Evolutionary conservation across 1,139 yeast genomes (phyloP).

Genomic region (Scheffersomyces cryptocercus): DNA sequence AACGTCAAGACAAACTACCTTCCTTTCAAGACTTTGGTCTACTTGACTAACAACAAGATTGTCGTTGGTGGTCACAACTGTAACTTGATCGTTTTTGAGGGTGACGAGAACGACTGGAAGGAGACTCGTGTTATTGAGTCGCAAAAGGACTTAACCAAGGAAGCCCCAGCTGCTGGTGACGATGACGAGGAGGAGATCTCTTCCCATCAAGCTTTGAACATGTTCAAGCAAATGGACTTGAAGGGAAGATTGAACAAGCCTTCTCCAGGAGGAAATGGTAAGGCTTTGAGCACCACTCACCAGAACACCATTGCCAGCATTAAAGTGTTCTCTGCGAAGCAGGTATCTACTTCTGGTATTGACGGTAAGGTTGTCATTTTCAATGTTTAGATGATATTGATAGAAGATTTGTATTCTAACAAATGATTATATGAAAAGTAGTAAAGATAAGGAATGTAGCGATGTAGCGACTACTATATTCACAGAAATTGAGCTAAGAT

Average conservation of each 20-base stretch:
- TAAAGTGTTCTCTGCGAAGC: constrained; percentile 55
- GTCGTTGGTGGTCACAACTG: constrained; percentile 93
- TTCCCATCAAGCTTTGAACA: constrained; percentile 83
- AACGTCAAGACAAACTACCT: constrained; percentile 69
- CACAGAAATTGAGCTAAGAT: no score
- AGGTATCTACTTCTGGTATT: constrained; percentile 56
- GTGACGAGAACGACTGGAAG: constrained; percentile 68
- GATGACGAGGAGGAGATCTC: constrained; percentile 63
- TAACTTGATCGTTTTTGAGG: constrained; percentile 83
- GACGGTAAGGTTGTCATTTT: constrained; percentile 88
- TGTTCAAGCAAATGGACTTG: constrained; percentile 94
- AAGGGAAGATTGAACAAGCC: constrained; percentile 73
- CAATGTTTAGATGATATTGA: constrained; percentile 16
- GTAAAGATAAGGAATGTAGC: no score
- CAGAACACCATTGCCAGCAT: constrained; percentile 86
- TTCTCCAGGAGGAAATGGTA: constrained; percentile 32
- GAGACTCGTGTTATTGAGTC: constrained; percentile 64
- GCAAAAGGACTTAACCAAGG: constrained; percentile 46
- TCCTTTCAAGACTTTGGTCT: constrained; percentile 78
- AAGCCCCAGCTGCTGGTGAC: constrained; percentile 23
- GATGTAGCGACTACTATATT: no score
- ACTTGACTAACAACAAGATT: constrained; percentile 63
- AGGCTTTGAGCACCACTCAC: constrained; percentile 74
- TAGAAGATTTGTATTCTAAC: constrained; percentile 1
- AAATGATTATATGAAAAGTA: background rate